Evolutionary conservation across 2,329 filamentous ascomycete genomes (phyloP).

Genomic region (Colletotrichum sp.): DNA sequence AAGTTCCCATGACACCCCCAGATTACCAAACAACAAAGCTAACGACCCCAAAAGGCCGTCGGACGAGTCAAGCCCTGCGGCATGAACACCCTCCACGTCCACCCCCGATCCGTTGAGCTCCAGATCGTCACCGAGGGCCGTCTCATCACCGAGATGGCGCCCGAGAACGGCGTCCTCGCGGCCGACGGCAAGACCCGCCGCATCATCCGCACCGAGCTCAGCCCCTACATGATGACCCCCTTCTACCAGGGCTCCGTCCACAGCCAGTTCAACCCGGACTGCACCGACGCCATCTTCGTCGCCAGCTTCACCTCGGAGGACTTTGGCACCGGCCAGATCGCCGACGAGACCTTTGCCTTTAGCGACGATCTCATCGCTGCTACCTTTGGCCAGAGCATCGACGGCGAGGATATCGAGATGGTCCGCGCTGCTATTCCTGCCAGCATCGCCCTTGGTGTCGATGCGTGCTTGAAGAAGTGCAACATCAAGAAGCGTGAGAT

Average conservation of each 20-base stretch:
- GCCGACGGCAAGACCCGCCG: conserved; percentile 37
- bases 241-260: conserved; percentile 62
- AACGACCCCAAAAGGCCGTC: conserved; percentile 35
- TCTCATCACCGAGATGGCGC: conserved; percentile 56
- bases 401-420: conserved; percentile 50
- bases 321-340: conserved; percentile 55
- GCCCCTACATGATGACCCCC: conserved; percentile 52
- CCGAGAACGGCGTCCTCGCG: conserved; percentile 54
- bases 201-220: conserved; percentile 37
- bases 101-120: conserved; percentile 59
- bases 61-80: conserved; percentile 57
- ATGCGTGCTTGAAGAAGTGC: conserved; percentile 55
- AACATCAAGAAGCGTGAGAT: conserved; percentile 32
- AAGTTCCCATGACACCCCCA: not conserved
- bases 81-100: conserved; percentile 62
- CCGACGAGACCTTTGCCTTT: conserved; percentile 55
- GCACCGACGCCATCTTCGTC: conserved; percentile 54
- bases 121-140: conserved; percentile 55
- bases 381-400: conserved; percentile 49
- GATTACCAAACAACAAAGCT: not conserved
- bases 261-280: conserved; percentile 62
- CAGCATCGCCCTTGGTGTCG: conserved; percentile 56
- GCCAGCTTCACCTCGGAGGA: conserved; percentile 56
- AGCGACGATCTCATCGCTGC: conserved; percentile 50
- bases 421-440: conserved; percentile 48